Evolutionary conservation across 495 filamentous ascomycete genomes (phyloP).

Genomic region (Lentithecium fluviatile): DNA sequence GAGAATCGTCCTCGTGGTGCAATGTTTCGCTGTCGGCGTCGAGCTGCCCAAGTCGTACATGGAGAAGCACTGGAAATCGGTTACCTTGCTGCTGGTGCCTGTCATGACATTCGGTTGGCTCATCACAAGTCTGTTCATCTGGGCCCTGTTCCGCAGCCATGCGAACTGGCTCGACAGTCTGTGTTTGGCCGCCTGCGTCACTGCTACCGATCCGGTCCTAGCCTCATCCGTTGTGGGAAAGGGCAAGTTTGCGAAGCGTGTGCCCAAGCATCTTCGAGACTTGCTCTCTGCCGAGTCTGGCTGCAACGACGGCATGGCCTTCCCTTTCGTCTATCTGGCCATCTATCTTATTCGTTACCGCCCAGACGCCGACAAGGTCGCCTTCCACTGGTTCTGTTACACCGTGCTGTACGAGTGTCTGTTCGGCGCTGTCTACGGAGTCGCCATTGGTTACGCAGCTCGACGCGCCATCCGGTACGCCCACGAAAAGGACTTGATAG

Average conservation of each 20-base stretch:
- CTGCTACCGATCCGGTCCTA: constrained; percentile 95
- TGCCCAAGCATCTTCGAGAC: constrained; percentile 96
- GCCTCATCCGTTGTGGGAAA: constrained; percentile 98
- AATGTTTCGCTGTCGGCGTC: constrained; percentile 99
- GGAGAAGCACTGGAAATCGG: constrained; percentile 96
- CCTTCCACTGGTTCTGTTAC: constrained; percentile 83
- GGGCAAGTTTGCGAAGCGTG: constrained; percentile 95
- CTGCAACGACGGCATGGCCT: constrained; percentile 99
- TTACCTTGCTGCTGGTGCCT: constrained; percentile 80
- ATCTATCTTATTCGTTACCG: constrained; percentile 84
- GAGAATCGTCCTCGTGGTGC: constrained; percentile 94
- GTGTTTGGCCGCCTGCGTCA: constrained; percentile 86
- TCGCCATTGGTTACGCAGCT: constrained; percentile 80
- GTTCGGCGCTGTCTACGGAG: constrained; percentile 86
- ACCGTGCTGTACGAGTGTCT: constrained; percentile 96
- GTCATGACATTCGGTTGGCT: constrained; percentile 99
- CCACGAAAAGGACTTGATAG: constrained; percentile 81
- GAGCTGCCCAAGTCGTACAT: constrained; percentile 97
- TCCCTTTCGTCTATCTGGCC: constrained; percentile 93
- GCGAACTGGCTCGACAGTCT: constrained; percentile 88
- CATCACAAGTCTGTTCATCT: constrained; percentile 89
- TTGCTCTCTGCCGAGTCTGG: constrained; percentile 94
- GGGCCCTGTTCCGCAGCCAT: constrained; percentile 78
- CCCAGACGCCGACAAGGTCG: constrained; percentile 63
- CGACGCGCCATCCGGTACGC: constrained; percentile 89